phyloP scores from a whole-genome alignment of 2,329 filamentous ascomycete species.

The Chaetomium globosum region DNA sequence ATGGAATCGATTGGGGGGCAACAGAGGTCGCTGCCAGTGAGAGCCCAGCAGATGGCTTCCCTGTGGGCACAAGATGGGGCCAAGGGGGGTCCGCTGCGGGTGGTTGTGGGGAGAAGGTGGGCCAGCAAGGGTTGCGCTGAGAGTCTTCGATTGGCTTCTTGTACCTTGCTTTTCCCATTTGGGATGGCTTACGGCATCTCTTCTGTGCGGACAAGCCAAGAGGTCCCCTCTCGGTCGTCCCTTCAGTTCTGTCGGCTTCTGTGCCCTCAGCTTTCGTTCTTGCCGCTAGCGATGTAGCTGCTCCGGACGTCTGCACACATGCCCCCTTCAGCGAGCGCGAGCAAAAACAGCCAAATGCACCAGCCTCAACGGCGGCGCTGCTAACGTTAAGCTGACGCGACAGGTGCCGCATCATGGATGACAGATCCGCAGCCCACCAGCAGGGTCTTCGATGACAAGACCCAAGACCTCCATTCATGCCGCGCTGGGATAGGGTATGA shows the following conservation, averaged over 20 bases:
- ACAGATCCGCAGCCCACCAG: slow-evolving; percentile 15
- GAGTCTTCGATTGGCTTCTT: slow-evolving; percentile 28
- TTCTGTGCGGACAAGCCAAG: slow-evolving; percentile 4
- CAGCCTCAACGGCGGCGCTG: slow-evolving; percentile 17
- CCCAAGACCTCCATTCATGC: slow-evolving; percentile 2
- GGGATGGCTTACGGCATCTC: slow-evolving; percentile 34
- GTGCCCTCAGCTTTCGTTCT: slow-evolving; percentile 28
- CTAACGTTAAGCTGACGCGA: slow-evolving; percentile 4
- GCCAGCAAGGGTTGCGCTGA: slow-evolving; percentile 7
- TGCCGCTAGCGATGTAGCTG: slow-evolving; percentile 29
- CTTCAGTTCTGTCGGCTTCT: slow-evolving; percentile 37
- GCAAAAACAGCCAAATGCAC: slow-evolving; percentile 8
- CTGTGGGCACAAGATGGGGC: slow-evolving; percentile 11
- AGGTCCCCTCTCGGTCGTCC: slow-evolving; percentile 28
- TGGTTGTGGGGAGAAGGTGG: slow-evolving; percentile 28
- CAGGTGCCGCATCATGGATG: slow-evolving; percentile 5
- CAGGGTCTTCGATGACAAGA: slow-evolving; percentile 2
- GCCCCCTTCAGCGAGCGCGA: background rate
- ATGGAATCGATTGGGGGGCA: slow-evolving; percentile 7
- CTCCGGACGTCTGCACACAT: slow-evolving; percentile 11
- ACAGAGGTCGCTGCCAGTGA: slow-evolving; percentile 1
- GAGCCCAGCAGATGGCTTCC: background rate
- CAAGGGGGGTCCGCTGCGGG: slow-evolving; percentile 19
- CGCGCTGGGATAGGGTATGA: slow-evolving; percentile 2
- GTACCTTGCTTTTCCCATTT: slow-evolving; percentile 27